Evolutionary conservation across 805 yeast species (phyloP).

Genomic region (Saccharomycopsis guyanensis): DNA sequence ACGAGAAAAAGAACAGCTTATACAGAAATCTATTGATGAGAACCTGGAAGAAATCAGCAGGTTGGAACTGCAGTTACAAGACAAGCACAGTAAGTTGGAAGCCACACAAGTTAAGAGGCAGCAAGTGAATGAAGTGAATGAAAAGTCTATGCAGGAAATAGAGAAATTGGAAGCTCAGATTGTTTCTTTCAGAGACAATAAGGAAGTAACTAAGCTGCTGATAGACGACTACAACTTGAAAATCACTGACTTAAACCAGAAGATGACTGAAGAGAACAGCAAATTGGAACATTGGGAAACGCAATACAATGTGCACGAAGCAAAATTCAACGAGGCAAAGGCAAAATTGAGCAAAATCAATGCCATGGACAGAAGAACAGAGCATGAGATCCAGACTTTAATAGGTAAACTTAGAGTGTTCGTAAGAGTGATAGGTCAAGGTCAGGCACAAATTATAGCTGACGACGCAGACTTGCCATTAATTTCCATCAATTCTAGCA

Average conservation of each 20-base stretch:
- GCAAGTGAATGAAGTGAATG: background rate
- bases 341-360: slow-evolving; percentile 1
- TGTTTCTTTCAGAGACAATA: background rate
- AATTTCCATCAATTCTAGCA: background rate
- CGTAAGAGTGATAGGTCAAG: background rate
- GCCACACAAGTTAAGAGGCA: background rate
- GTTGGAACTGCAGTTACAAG: background rate
- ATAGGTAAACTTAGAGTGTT: slow-evolving; percentile 8
- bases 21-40: background rate
- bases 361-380: slow-evolving; percentile 2
- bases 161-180: slow-evolving; percentile 4
- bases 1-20: background rate
- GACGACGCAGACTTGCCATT: background rate
- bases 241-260: background rate
- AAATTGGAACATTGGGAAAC: slow-evolving; percentile 4
- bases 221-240: background rate
- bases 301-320: background rate
- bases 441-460: background rate
- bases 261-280: background rate
- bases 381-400: slow-evolving; percentile 9
- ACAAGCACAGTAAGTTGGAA: background rate
- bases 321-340: background rate
- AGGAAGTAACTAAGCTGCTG: background rate
- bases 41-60: background rate
- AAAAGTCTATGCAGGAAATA: background rate